Evolutionary conservation across 148 eudicot genomes (phyloP), one percentile per base, ranked within the genome.

Genomic region (Polygonum aviculare): DNA sequence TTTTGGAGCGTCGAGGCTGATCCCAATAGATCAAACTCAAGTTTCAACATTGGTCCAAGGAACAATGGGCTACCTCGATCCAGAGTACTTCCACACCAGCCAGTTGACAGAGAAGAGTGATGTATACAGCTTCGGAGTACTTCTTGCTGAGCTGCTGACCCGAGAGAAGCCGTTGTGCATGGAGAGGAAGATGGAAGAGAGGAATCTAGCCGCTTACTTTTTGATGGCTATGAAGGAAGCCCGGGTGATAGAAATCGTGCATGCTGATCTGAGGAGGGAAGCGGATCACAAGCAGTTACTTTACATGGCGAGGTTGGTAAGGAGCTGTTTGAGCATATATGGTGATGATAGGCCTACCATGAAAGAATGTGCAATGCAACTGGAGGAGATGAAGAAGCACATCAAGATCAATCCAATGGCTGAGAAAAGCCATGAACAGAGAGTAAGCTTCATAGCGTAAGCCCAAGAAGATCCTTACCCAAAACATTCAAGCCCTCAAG

Each of bases 31-130:
- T 8, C 60, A 54, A 54, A n/a, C 60, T n/a, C 60, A 19, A 4
- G 60, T 54, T n/a, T 54, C 26, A 7, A 54, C 60, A n/a, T 19
- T 54, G 22, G 60, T 54, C 60, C 60, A 54, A 5, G 60, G 60
- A 54, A 54, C 60, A 54, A 54, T 54, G 22, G 60, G 60, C 5
- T 54, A 54, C 60, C 60, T 54, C 2, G 60, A 54, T 21, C 60
- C 60, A 5, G 60, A 54, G 60, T 54, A 54, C 26, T n/a, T 54
- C 26, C 60, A 0, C 5, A 54, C 1, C 0, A 19, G 60, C 14
- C 60, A 54, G 60, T 54, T 54, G 60, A 54, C 26, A n/a, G 60
- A 54, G 10, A 54, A 54, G 60, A 54, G 60, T 54, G 60, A 54
- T 2, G 60, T 54, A 8, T 54, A 54, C 60, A 54, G 26, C 5